Percentiles rank a stretch among this genome's conserved stretches.
phyloP scores from a whole-genome alignment of 768 basidiomycete species.

The Tulasnella sp. region DNA sequence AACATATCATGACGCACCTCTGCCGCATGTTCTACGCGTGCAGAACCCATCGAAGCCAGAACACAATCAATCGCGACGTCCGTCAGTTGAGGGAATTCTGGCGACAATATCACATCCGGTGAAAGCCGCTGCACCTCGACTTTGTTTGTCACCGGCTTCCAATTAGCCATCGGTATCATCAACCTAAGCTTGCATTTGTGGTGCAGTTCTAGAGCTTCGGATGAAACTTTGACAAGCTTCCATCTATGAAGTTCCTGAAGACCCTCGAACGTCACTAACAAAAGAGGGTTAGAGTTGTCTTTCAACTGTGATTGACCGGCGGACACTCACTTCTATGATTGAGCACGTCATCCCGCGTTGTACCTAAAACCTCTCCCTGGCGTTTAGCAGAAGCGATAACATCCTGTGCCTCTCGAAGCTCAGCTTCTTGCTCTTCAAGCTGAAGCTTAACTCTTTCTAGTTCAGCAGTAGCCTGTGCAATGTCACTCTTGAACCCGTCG shows the following conservation, averaged over 20 bases:
- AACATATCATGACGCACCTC: no score
- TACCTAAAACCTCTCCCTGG: constrained; percentile 8
- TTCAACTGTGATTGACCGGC: not conserved
- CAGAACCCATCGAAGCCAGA: no score
- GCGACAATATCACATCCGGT: no score
- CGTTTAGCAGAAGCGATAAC: constrained; percentile 3
- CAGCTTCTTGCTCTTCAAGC: constrained; percentile 6
- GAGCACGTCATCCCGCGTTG: constrained; percentile 7
- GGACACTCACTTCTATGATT: not conserved
- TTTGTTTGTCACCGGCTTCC: no score
- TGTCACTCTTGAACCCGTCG: constrained; percentile 13
- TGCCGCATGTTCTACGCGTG: no score
- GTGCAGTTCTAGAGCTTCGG: not conserved
- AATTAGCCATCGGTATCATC: no score
- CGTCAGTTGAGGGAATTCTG: no score
- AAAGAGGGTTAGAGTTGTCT: not conserved
- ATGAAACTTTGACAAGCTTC: constrained; percentile 2
- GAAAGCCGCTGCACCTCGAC: no score
- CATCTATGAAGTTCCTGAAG: constrained; percentile 12
- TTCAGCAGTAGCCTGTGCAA: constrained; percentile 6
- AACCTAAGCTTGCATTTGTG: no score
- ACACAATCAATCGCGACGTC: no score
- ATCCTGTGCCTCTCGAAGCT: constrained; percentile 5
- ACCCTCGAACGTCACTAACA: not conserved
- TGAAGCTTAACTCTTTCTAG: constrained; percentile 1